These are phyloP conservation scores for Leccinum imitatum DNA, from an alignment of 768 basidiomycete species.

Conservation along the genomic window DNA sequence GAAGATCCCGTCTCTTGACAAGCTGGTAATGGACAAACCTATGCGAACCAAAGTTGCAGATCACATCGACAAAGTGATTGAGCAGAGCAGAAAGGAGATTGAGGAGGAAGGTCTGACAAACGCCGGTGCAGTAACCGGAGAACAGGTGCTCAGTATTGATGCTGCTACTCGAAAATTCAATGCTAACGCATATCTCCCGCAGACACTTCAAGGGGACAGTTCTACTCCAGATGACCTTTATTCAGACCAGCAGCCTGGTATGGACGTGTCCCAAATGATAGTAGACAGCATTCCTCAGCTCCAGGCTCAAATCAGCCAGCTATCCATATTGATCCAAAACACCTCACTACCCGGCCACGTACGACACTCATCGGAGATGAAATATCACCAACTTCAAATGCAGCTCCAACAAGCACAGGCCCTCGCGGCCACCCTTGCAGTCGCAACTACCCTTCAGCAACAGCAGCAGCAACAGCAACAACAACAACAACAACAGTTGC, in stretches of 20 bases:
- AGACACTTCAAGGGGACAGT: conserved; percentile 28
- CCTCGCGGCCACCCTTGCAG: conserved; percentile 62
- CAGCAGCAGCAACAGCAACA: conserved; percentile 44
- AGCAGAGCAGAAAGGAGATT: conserved; percentile 69
- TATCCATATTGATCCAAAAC: conserved; percentile 79
- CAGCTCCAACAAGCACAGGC: conserved; percentile 79
- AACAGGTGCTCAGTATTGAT: conserved; percentile 35
- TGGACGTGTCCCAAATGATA: conserved; percentile 71
- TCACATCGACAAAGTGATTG: conserved; percentile 80
- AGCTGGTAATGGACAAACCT: conserved; percentile 76
- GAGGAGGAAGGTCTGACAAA: conserved; percentile 42
- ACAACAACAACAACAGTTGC: conserved; percentile 41
- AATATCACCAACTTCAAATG: conserved; percentile 77
- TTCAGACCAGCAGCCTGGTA: conserved; percentile 67
- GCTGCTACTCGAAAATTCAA: neutral
- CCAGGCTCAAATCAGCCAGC: conserved; percentile 82
- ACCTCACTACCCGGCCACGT: conserved; percentile 68
- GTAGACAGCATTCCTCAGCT: conserved; percentile 76
- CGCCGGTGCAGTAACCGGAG: conserved; percentile 21
- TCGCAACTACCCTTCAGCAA: conserved; percentile 54
- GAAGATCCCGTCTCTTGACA: conserved; percentile 87
- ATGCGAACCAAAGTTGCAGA: conserved; percentile 74
- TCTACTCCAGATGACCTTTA: conserved; percentile 64
- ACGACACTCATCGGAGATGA: conserved; percentile 79
- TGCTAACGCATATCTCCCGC: conserved; percentile 4